Percentiles rank a stretch among this genome's conserved stretches.
Evolutionary conservation across 805 yeast species (phyloP).

Genomic region (Saturnispora zaruensis): DNA sequence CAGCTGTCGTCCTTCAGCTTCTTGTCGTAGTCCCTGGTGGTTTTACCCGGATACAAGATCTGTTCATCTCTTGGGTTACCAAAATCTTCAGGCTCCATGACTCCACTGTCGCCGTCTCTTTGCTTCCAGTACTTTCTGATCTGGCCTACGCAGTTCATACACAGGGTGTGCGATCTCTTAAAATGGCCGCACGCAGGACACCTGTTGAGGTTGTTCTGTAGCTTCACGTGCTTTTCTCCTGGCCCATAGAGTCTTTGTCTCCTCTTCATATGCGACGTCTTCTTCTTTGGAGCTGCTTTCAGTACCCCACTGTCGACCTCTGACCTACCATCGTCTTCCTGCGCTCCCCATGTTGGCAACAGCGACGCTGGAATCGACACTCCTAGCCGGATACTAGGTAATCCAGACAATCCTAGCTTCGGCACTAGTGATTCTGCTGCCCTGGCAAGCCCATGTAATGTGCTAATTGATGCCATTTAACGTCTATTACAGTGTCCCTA

Average conservation of each 20-base stretch:
- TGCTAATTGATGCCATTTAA: slow-evolving; percentile 11
- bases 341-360: slow-evolving; percentile 29
- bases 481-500: not conserved
- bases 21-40: slow-evolving; percentile 36
- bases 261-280: slow-evolving; percentile 77
- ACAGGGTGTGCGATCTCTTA: slow-evolving; percentile 81
- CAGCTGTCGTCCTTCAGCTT: slow-evolving; percentile 48
- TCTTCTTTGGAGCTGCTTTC: slow-evolving; percentile 90
- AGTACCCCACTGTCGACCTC: slow-evolving; percentile 63
- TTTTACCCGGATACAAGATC: slow-evolving; percentile 68
- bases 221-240: slow-evolving; percentile 71
- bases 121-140: slow-evolving; percentile 64
- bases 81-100: slow-evolving; percentile 34
- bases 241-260: slow-evolving; percentile 78
- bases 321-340: slow-evolving; percentile 30
- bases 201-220: slow-evolving; percentile 67
- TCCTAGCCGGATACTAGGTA: slow-evolving; percentile 17
- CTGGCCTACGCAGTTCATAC: slow-evolving; percentile 87
- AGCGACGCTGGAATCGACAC: slow-evolving; percentile 17
- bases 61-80: slow-evolving; percentile 51
- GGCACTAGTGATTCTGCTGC: slow-evolving; percentile 14
- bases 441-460: slow-evolving; percentile 12
- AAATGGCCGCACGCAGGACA: slow-evolving; percentile 95
- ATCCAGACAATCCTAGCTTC: slow-evolving; percentile 6
- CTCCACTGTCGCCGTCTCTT: slow-evolving; percentile 21